Conservation (phyloP, 768 basidiomycete genomes). For the Tulasnella sp. region DNA sequence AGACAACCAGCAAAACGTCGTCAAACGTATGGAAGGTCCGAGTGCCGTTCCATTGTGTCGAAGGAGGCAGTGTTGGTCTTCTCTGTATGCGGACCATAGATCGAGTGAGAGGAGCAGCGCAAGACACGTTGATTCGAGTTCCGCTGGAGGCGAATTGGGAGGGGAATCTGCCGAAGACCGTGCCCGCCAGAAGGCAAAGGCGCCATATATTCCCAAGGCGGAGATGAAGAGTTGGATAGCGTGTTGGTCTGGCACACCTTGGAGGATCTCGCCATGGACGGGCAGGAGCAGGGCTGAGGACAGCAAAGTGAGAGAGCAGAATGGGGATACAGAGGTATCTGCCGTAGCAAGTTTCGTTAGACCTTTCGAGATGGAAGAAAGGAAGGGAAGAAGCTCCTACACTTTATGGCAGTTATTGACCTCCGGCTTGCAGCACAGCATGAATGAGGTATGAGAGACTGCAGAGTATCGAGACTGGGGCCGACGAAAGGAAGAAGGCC, state of each 20-base stretch:
- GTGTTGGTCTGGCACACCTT: neutral
- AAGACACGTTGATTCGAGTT: neutral
- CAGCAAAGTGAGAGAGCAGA: neutral
- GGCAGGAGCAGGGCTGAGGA: neutral
- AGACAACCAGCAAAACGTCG: slow-evolving; percentile 41
- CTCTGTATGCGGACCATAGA: neutral
- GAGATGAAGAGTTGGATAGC: neutral
- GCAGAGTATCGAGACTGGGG: neutral
- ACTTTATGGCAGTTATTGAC: slow-evolving; percentile 2
- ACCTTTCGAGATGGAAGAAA: neutral
- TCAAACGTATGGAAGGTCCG: slow-evolving; percentile 31
- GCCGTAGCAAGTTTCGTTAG: neutral
- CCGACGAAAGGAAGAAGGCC: neutral
- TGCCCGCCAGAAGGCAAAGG: neutral
- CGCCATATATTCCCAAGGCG: neutral
- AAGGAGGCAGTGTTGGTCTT: neutral
- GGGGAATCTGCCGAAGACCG: neutral
- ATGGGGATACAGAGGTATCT: neutral
- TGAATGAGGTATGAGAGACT: neutral
- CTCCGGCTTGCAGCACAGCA: neutral
- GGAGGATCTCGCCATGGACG: neutral
- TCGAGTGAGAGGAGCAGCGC: neutral
- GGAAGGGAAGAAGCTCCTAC: neutral
- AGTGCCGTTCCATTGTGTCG: neutral
- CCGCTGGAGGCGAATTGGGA: neutral